A percentile compares a stretch with the other conserved stretches of the same genome.
Conservation (phyloP, 2,329 filamentous ascomycete species). For the Fusarium coffeatum region DNA sequence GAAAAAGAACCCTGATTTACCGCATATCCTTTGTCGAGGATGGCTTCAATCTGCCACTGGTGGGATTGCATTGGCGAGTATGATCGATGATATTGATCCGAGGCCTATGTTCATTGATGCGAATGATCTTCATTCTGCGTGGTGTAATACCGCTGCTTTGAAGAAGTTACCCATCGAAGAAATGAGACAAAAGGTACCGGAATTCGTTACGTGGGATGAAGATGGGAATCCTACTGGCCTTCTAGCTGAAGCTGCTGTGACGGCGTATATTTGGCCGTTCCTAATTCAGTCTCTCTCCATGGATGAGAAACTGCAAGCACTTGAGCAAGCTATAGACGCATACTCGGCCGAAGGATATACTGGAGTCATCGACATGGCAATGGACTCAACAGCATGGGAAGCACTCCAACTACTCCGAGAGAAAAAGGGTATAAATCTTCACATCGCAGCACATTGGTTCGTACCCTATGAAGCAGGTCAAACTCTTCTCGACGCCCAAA, state of each 20-base stretch:
- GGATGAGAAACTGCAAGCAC: slow-evolving; percentile 55
- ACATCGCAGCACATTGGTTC: slow-evolving; percentile 61
- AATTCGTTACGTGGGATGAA: slow-evolving; percentile 57
- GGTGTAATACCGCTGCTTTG: slow-evolving; percentile 62
- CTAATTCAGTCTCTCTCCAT: slow-evolving; percentile 55
- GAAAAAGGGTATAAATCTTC: slow-evolving; percentile 52
- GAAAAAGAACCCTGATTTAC: slow-evolving; percentile 53
- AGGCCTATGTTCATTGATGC: slow-evolving; percentile 64
- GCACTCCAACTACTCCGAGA: slow-evolving; percentile 52
- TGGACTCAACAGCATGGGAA: slow-evolving; percentile 62
- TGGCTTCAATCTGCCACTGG: slow-evolving; percentile 59
- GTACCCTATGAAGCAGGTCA: slow-evolving; percentile 53
- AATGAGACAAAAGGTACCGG: slow-evolving; percentile 56
- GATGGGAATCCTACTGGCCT: slow-evolving; percentile 59
- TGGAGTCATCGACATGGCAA: slow-evolving; percentile 65
- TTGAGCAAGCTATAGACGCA: slow-evolving; percentile 58
- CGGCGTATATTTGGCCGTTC: slow-evolving; percentile 62
- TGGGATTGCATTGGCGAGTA: slow-evolving; percentile 52
- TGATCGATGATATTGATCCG: slow-evolving; percentile 60
- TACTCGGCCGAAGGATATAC: slow-evolving; percentile 61
- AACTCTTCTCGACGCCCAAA: slow-evolving; percentile 52
- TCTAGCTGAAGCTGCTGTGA: slow-evolving; percentile 58
- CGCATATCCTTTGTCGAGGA: slow-evolving; percentile 59
- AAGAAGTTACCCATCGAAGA: slow-evolving; percentile 57
- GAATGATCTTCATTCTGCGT: slow-evolving; percentile 62